Percentiles rank a stretch among this genome's conserved stretches.
phyloP scores from a whole-genome alignment of 129 eudicot genomes.

The Logfia minima region DNA sequence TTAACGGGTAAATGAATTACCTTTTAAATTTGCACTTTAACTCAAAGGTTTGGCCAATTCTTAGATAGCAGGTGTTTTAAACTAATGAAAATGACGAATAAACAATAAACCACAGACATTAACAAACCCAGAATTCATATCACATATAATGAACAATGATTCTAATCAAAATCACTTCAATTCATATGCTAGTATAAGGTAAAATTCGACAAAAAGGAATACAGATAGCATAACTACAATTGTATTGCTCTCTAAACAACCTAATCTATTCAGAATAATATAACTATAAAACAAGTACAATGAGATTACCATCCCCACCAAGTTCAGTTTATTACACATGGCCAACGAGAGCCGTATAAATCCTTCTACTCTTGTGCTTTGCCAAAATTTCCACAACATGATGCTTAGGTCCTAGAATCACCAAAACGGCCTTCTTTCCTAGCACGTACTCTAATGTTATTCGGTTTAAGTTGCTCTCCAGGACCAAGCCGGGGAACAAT shows the following conservation, averaged over 20 bases:
- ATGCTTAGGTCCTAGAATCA: constrained; percentile 27
- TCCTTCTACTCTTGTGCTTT: constrained; percentile 26
- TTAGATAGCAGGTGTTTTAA: neutral
- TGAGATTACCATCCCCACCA: neutral
- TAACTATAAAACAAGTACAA: constrained; percentile 27
- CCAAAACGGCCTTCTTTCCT: constrained; percentile 91
- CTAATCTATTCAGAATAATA: constrained; percentile 25
- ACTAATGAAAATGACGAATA: no score
- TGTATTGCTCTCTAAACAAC: constrained; percentile 25
- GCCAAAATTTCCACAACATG: constrained; percentile 16
- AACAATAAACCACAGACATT: neutral
- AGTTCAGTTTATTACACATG: constrained; percentile 26
- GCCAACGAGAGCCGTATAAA: constrained; percentile 19
- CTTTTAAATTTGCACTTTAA: no score
- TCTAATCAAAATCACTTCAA: constrained; percentile 16
- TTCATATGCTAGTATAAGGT: constrained; percentile 15
- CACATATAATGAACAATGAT: neutral
- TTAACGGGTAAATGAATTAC: no score
- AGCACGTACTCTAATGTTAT: constrained; percentile 43
- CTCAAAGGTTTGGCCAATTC: no score
- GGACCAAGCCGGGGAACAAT: constrained; percentile 55
- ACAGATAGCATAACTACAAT: constrained; percentile 24
- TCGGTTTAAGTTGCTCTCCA: constrained; percentile 32
- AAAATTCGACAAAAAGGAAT: constrained; percentile 17
- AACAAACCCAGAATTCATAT: neutral